A percentile compares a stretch with the other conserved stretches of the same genome.
Evolutionary conservation across 73 alveolate species (phyloP).

Genomic region (Loxodes magnus): DNA sequence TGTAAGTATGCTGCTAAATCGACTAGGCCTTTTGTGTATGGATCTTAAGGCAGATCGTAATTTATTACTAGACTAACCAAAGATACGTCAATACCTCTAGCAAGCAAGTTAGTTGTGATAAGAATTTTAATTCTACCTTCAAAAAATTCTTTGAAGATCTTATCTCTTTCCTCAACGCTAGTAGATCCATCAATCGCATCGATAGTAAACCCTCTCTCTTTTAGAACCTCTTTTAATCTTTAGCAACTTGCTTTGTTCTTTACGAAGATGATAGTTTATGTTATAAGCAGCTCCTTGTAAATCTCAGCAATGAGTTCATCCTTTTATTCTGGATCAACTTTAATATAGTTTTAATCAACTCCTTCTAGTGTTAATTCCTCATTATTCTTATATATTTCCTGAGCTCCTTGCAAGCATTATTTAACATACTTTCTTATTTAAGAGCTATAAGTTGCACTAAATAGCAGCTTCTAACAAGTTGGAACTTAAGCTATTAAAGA

Average conservation of each 20-base stretch:
- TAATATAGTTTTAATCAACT: no score
- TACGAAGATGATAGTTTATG: constrained; percentile 39
- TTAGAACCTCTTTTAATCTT: constrained; percentile 17
- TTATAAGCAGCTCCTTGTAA: constrained; percentile 11
- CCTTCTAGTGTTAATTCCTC: no score
- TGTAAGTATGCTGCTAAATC: no score
- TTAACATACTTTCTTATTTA: no score
- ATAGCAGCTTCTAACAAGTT: no score
- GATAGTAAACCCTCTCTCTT: constrained; percentile 19
- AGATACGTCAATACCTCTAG: constrained; percentile 50
- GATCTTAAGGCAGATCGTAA: constrained; percentile 59
- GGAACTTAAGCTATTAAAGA: no score
- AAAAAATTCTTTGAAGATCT: constrained; percentile 31
- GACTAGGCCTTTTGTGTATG: no score
- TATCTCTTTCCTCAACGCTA: constrained; percentile 39
- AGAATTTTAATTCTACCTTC: constrained; percentile 24
- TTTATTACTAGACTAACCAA: constrained; percentile 38
- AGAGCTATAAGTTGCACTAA: no score
- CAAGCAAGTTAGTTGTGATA: constrained; percentile 37
- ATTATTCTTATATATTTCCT: no score
- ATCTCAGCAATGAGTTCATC: constrained; percentile 17
- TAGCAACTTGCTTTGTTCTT: constrained; percentile 47
- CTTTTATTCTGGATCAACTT: constrained; percentile 13
- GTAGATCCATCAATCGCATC: constrained; percentile 32
- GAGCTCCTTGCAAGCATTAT: no score